These are phyloP conservation scores for Leccinum pellstonianum DNA, from an alignment of 768 basidiomycete species.

Conservation along the genomic window DNA sequence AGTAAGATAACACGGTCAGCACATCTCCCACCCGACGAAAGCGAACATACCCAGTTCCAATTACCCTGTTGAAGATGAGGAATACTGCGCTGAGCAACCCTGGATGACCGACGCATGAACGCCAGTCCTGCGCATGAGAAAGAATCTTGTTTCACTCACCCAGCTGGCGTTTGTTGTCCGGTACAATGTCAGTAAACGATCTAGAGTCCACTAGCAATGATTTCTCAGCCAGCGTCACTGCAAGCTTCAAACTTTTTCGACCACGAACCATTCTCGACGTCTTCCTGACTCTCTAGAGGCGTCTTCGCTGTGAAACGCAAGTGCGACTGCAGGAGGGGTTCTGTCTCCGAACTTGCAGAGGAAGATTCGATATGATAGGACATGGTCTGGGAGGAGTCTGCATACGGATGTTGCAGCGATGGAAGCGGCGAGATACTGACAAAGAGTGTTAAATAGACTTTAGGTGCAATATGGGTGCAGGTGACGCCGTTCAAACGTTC, in stretches of 20 bases:
- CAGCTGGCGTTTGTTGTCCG: conserved; percentile 47
- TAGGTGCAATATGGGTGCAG: too few species aligned
- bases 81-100: conserved; percentile 50
- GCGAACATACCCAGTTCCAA: conserved; percentile 61
- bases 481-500: too few species aligned
- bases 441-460: neutral
- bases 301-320: neutral
- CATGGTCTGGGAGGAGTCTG: conserved; percentile 1
- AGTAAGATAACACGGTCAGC: conserved; percentile 26
- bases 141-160: conserved; percentile 35
- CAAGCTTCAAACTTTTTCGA: neutral
- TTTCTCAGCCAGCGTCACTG: neutral
- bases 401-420: neutral
- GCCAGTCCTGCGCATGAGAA: neutral
- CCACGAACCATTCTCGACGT: conserved; percentile 18
- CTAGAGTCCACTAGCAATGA: conserved; percentile 3
- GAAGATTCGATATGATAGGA: neutral
- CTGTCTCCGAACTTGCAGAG: conserved; percentile 15
- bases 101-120: conserved; percentile 1
- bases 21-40: neutral
- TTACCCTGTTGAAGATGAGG: conserved; percentile 75
- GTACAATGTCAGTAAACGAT: conserved; percentile 43
- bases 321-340: conserved; percentile 19
- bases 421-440: too few species aligned
- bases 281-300: neutral